These are phyloP conservation scores for Euphorbia neoarborescens DNA, from an alignment of 441 rosid genomes.

Conservation along the genomic window DNA sequence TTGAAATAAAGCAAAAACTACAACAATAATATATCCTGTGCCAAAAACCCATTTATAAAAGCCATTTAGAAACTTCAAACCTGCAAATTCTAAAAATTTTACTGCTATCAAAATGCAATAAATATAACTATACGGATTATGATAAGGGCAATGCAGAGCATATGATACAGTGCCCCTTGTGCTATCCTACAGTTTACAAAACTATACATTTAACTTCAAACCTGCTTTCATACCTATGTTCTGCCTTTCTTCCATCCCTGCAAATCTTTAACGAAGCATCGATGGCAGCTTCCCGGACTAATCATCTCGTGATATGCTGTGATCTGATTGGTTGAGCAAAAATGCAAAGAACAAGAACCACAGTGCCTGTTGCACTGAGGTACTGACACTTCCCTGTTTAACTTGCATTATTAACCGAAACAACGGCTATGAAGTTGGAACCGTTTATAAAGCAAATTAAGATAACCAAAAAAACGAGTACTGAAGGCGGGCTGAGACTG, in stretches of 20 bases:
- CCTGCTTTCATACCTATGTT: not conserved
- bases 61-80: too few relatives aligned
- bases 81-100: not conserved
- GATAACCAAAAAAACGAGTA: not conserved
- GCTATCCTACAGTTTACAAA: constrained; percentile 20
- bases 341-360: not conserved
- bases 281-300: too few relatives aligned
- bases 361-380: not conserved
- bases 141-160: not conserved
- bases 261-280: not conserved
- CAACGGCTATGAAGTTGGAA: not conserved
- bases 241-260: not conserved
- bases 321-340: not conserved
- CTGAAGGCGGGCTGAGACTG: not conserved
- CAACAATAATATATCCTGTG: too few relatives aligned
- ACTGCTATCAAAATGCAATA: not conserved
- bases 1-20: too few relatives aligned
- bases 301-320: not conserved
- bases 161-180: not conserved
- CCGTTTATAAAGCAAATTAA: not conserved
- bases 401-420: not conserved
- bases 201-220: constrained; percentile 15
- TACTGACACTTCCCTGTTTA: not conserved
- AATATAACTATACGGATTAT: constrained; percentile 19
- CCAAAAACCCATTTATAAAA: too few relatives aligned